Evolutionary conservation across 257 asterid species (phyloP).

Genomic region (Gentiana straminea): DNA sequence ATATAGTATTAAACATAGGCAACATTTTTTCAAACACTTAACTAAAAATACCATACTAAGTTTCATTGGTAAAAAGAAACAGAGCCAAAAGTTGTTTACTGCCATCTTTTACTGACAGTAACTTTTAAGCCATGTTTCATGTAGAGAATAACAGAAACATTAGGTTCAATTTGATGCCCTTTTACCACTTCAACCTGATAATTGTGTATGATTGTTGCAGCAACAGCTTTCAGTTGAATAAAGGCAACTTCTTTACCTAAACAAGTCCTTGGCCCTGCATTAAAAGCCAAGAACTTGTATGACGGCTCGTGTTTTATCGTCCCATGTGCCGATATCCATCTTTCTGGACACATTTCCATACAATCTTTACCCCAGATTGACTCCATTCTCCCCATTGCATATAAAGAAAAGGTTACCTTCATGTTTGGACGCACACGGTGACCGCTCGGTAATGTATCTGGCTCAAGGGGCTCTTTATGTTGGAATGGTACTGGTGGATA

Average conservation of each 20-base stretch:
- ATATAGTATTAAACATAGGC: too few relatives aligned
- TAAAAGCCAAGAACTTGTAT: conserved; percentile 61
- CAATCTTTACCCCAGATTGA: conserved; percentile 56
- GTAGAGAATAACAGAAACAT: conserved; percentile 47
- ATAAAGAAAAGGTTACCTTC: conserved; percentile 37
- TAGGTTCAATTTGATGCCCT: conserved; percentile 39
- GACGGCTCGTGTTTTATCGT: conserved; percentile 58
- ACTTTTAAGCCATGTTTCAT: conserved; percentile 52
- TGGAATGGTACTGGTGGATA: conserved; percentile 72
- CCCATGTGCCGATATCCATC: conserved; percentile 60
- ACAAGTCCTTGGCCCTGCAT: conserved; percentile 73
- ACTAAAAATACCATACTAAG: too few relatives aligned
- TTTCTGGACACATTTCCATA: conserved; percentile 51
- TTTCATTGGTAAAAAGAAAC: too few relatives aligned
- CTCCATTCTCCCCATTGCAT: conserved; percentile 68
- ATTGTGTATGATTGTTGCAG: conserved; percentile 40
- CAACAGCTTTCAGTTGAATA: conserved; percentile 44
- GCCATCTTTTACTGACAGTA: conserved; percentile 32
- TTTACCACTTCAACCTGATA: conserved; percentile 27
- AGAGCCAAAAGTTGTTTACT: too few relatives aligned
- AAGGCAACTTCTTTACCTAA: conserved; percentile 59
- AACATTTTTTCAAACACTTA: too few relatives aligned
- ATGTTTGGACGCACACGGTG: conserved; percentile 39
- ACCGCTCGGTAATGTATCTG: conserved; percentile 47
- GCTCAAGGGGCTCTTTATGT: conserved; percentile 35